phyloP scores from a whole-genome alignment of 371 early-diverging fungal genomes.

The Apophysomyces elegans region DNA sequence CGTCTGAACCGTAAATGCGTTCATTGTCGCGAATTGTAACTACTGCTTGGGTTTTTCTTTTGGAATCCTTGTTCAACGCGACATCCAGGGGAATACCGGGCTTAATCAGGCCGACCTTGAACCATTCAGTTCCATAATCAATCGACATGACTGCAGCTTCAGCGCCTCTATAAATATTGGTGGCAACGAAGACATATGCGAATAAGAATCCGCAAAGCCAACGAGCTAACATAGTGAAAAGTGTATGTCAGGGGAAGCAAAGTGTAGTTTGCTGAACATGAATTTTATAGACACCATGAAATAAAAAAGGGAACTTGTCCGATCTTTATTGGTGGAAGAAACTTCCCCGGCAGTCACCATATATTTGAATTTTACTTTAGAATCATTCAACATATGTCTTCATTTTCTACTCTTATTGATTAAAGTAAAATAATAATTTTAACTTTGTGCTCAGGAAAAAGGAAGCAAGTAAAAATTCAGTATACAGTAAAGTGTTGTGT shows the following conservation, averaged over 20 bases:
- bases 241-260: neutral
- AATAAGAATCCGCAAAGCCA: constrained; percentile 11
- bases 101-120: constrained; percentile 92
- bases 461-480: too few species aligned
- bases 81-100: constrained; percentile 91
- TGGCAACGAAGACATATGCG: constrained; percentile 10
- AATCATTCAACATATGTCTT: too few species aligned
- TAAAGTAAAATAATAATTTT: too few species aligned
- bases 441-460: too few species aligned
- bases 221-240: constrained; percentile 4
- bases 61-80: constrained; percentile 94
- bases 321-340: too few species aligned
- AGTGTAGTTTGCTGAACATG: neutral
- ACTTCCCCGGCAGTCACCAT: too few species aligned
- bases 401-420: too few species aligned
- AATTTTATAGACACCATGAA: neutral
- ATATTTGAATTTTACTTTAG: too few species aligned
- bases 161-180: constrained; percentile 2
- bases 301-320: too few species aligned
- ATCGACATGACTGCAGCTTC: constrained; percentile 87
- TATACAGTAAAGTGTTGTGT: too few species aligned
- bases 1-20: constrained; percentile 89
- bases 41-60: constrained; percentile 89
- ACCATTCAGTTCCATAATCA: constrained; percentile 97
- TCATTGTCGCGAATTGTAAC: constrained; percentile 82